Evolutionary conservation across 208 protist genomes (phyloP), one percentile per base, ranked within the genome.

Genomic region (Leishmania aethiopica): DNA sequence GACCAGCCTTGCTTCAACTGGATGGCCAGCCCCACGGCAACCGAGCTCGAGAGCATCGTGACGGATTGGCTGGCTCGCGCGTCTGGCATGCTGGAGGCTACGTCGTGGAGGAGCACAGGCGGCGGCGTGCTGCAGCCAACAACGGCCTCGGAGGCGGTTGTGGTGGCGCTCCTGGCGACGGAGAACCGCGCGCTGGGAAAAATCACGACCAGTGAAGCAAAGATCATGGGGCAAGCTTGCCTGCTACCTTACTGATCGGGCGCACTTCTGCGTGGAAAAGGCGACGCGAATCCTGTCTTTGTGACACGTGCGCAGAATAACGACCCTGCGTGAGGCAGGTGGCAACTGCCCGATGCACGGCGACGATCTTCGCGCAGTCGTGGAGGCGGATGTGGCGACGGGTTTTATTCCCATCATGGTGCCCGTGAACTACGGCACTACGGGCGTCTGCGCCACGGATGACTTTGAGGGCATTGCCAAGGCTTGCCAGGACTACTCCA

Each of bases 1-100:
- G 88, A 86, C 62, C 90, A 90, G 64, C 80, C 91, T 4, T 91
- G 90, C 51, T 93, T 94, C 75, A 91, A 86, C 84, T 96, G 92
- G 91, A 87, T 90, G 78, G 80, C 81, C 25, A 90, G 88, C 60
- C 92, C 91, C 4, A 84, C 85, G 2, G 88, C 89, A 5, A 93
- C 83, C 32, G 92, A 94, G 81, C 79, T 96, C 28, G 92, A 96
- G 86, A 87, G 77, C 19, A 85, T 93, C 51, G 88, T 94, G 76
- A 91, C 84, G 83, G 84, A 94, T 76, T 96, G 91, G 92, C 51
- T 94, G 45, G 83, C 86, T 1, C 67, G 80, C 42, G 82, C 83
- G 19, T 82, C 92, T 25, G 90, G 87, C 1, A 74, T 96, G 37
- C 83, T 84, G 10, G 81, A 71, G 40, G 75, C 73, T n/a, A 91